These are phyloP conservation scores for Pilasporangium apinafurcum DNA, from an alignment of 352 stramenopile genomes.

Conservation along the genomic window DNA sequence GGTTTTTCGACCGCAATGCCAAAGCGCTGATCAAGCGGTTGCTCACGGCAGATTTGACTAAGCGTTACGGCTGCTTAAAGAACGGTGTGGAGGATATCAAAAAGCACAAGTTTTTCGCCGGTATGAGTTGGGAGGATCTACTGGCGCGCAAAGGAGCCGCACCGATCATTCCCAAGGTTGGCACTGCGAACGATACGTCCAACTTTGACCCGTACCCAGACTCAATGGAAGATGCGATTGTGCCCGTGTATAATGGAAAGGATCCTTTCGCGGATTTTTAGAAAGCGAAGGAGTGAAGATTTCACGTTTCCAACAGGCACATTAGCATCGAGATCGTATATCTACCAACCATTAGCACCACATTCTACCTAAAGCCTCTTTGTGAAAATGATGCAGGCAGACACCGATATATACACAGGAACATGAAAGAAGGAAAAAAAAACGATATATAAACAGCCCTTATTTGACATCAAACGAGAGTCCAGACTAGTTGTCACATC, in stretches of 20 bases:
- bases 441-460: too few relatives aligned
- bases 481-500: too few relatives aligned
- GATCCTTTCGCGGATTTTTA: constrained; percentile 94
- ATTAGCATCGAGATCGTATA: too few relatives aligned
- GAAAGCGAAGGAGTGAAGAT: constrained; percentile 11
- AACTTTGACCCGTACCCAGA: constrained; percentile 98
- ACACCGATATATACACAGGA: too few relatives aligned
- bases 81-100: constrained; percentile 95
- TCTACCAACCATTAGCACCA: too few relatives aligned
- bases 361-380: too few relatives aligned
- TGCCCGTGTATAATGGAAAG: constrained; percentile 90
- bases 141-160: constrained; percentile 84
- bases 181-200: constrained; percentile 89
- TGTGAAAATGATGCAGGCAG: too few relatives aligned
- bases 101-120: constrained; percentile 95
- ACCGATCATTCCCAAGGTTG: constrained; percentile 92
- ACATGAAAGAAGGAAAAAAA: too few relatives aligned
- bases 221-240: constrained; percentile 83
- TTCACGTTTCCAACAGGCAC: too few relatives aligned
- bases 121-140: constrained; percentile 90
- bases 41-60: constrained; percentile 94
- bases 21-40: constrained; percentile 97
- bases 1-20: constrained; percentile 93
- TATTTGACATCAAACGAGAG: too few relatives aligned
- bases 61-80: constrained; percentile 96